Base-by-base conservation (phyloP, 2,329 filamentous ascomycete species). In the Diplocarpon rosae region DNA sequence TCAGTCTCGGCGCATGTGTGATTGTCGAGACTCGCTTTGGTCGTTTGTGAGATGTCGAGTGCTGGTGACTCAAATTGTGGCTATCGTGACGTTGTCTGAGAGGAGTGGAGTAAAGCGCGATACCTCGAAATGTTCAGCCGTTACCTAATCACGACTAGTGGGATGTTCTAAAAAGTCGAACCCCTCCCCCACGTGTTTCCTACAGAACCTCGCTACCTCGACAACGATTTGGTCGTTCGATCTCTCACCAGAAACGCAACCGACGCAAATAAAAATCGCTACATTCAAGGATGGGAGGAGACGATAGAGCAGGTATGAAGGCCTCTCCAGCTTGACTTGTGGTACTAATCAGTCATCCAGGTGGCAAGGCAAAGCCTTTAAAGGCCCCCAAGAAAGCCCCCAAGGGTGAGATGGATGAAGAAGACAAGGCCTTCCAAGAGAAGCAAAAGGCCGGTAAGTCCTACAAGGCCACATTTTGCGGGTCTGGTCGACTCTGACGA, bases 371-470 rank as follows among this genome's bases (percentile, higher is more conserved):
- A 57, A 87, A 88, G 76, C 84, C 84, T 57, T 71, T 87, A 67
- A 95, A 95, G 81, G 76, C 83, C 56, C 72, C 86, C 50, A 95
- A 95, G 80, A 93, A 90, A 76, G 73, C 76, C 43, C 52, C 52
- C 34, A 72, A 74, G 62, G 83, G 82, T 66, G 88, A 95, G 1
- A 66, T 89, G 47, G 89, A 95, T 63, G 88, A 95, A 0, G 87
- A 94, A 36, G 88, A 95, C 54, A 66, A 81, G 63, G 87, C 86
- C 5, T 88, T 75, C 74, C 81, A 79, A 61, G 78, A 83, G 65
- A 94, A 88, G 80, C 83, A 88, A 71, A 78, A 72, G 58, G 85
- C 85, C 47, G 86, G 89, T 94, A 72, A 56, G 80, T 67, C 17
- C 12, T 14, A 27, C n/a, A 7, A 10, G 4, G 14, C 15, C 24